phyloP scores from a whole-genome alignment of 2,329 filamentous ascomycete species.

The Setomelanomma holmii region DNA sequence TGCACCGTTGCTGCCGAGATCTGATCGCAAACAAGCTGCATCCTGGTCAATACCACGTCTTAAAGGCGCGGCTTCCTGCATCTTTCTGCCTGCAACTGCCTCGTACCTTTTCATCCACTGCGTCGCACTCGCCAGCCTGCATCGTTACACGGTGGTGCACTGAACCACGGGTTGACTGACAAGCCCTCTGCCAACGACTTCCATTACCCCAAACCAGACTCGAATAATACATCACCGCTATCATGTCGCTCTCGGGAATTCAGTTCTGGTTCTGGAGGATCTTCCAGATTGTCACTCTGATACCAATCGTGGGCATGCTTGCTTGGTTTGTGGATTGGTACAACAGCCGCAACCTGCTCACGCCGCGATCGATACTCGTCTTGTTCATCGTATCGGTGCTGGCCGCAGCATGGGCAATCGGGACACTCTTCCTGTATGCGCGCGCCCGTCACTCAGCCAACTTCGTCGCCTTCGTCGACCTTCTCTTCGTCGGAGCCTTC shows the following conservation, averaged over 20 bases:
- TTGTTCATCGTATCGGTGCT: slow-evolving; percentile 71
- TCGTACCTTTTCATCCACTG: slow-evolving; percentile 12
- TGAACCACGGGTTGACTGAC: slow-evolving; percentile 12
- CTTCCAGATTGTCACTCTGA: slow-evolving; percentile 67
- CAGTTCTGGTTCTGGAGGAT: slow-evolving; percentile 69
- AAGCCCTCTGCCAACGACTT: slow-evolving; percentile 9
- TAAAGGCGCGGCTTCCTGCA: slow-evolving; percentile 22
- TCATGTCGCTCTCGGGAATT: slow-evolving; percentile 60
- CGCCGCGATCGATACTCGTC: slow-evolving; percentile 66
- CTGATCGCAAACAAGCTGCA: slow-evolving; percentile 21
- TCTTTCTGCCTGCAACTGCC: slow-evolving; percentile 15
- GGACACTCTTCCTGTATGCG: slow-evolving; percentile 66
- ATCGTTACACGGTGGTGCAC: slow-evolving; percentile 9
- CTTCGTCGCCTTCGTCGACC: slow-evolving; percentile 68
- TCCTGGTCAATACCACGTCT: slow-evolving; percentile 17
- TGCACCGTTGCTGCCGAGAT: slow-evolving; percentile 14
- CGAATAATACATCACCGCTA: slow-evolving; percentile 18
- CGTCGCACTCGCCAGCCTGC: slow-evolving; percentile 13
- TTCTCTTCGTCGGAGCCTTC: slow-evolving; percentile 69
- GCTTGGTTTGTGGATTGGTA: slow-evolving; percentile 68
- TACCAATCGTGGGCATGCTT: slow-evolving; percentile 68
- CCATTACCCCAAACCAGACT: slow-evolving; percentile 5
- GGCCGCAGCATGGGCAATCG: slow-evolving; percentile 66
- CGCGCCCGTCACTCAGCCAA: slow-evolving; percentile 64
- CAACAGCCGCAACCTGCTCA: slow-evolving; percentile 63